phyloP scores from a whole-genome alignment of 2,329 filamentous ascomycete genomes.

The Trichoderma koningii region DNA sequence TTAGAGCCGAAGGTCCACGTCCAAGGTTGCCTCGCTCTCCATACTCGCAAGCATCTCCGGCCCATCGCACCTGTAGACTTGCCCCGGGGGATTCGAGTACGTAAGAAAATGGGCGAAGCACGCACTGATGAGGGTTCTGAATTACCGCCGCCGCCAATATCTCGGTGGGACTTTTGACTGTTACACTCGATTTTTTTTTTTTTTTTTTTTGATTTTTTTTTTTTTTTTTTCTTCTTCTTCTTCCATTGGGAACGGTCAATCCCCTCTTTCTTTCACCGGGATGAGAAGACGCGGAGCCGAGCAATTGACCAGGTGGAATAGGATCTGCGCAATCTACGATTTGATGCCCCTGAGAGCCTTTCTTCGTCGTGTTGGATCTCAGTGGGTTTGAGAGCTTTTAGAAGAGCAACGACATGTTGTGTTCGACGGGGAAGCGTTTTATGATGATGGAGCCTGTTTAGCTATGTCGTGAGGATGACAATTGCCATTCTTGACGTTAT shows the following conservation, averaged over 20 bases:
- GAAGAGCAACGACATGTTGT: too few species aligned
- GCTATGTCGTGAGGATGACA: too few species aligned
- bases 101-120: slow-evolving; percentile 8
- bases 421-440: too few species aligned
- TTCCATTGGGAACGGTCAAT: neutral
- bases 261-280: neutral
- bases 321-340: too few species aligned
- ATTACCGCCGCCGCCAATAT: neutral
- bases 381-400: too few species aligned
- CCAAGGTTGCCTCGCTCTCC: neutral
- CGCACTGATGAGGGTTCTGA: slow-evolving; percentile 1
- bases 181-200: neutral
- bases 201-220: too few species aligned
- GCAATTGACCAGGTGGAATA: too few species aligned
- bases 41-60: neutral
- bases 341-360: neutral
- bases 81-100: neutral
- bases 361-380: too few species aligned
- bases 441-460: too few species aligned
- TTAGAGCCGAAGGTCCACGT: neutral
- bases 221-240: neutral
- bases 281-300: neutral
- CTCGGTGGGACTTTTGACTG: neutral
- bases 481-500: neutral
- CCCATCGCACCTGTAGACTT: slow-evolving; percentile 3